A percentile compares a stretch with the other conserved stretches of the same genome.
Conservation (phyloP, 306 rosid genomes). For the Medicago ruthenica region DNA sequence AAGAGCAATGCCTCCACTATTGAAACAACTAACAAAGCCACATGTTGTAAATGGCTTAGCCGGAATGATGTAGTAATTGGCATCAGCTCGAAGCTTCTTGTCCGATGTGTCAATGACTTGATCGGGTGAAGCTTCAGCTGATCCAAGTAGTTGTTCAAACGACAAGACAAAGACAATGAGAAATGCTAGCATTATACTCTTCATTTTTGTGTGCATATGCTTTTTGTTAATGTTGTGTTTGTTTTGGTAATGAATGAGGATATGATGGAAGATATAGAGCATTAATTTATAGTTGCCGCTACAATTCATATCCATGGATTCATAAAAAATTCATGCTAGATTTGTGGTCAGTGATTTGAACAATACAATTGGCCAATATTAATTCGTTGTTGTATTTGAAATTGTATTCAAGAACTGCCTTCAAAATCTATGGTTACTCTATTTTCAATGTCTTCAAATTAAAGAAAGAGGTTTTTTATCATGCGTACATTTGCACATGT, state of each 20-base stretch:
- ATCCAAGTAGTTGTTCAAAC: neutral
- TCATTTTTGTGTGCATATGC: neutral
- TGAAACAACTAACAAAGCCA: conserved; percentile 8
- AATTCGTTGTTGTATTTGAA: neutral
- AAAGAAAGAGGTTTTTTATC: too few relatives aligned
- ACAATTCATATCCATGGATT: neutral
- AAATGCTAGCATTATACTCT: neutral
- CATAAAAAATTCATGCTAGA: neutral
- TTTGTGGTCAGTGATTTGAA: neutral
- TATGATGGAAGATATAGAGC: neutral
- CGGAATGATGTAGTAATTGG: conserved; percentile 20
- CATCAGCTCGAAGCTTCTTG: conserved; percentile 18
- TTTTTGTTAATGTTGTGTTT: neutral
- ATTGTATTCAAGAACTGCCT: neutral
- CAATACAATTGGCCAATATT: neutral
- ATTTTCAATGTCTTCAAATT: neutral
- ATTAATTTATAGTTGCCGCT: neutral
- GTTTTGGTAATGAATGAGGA: conserved; percentile 5
- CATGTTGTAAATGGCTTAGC: neutral
- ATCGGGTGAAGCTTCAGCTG: conserved; percentile 19
- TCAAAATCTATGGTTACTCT: neutral
- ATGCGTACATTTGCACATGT: too few relatives aligned
- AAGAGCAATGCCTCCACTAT: neutral
- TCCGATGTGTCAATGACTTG: conserved; percentile 49
- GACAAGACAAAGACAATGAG: neutral